phyloP scores from a whole-genome alignment of 108 stramenopile genomes.

The Epithemia pelagica region DNA sequence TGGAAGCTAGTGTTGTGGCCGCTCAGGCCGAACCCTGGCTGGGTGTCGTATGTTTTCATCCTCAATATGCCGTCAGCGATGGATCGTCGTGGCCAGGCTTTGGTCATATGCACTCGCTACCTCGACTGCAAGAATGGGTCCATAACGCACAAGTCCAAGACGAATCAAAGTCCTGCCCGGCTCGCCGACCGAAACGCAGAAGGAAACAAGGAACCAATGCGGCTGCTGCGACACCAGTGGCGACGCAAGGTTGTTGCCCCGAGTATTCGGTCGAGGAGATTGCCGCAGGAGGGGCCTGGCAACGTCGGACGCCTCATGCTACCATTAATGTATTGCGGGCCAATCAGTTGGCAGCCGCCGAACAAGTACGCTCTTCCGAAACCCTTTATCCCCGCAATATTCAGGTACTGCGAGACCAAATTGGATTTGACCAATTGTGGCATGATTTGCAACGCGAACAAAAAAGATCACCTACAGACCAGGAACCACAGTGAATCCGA shows the following conservation, averaged over 20 bases:
- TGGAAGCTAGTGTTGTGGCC: conserved; percentile 65
- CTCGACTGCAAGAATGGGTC: conserved; percentile 64
- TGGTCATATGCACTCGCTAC: conserved; percentile 81
- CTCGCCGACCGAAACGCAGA: too few species aligned
- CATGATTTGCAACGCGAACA: conserved; percentile 53
- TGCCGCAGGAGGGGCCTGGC: conserved; percentile 80
- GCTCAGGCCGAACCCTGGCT: conserved; percentile 50
- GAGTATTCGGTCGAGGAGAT: conserved; percentile 32
- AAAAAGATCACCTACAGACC: not conserved
- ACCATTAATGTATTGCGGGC: conserved; percentile 76
- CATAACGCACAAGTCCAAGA: not conserved
- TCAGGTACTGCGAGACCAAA: conserved; percentile 32
- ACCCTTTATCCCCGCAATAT: conserved; percentile 64
- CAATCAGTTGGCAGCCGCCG: conserved; percentile 71
- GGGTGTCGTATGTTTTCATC: conserved; percentile 83
- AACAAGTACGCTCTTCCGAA: conserved; percentile 43
- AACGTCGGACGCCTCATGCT: conserved; percentile 73
- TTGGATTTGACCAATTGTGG: conserved; percentile 43
- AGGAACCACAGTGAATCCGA: too few species aligned
- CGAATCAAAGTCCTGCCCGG: not conserved
- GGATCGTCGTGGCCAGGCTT: conserved; percentile 76
- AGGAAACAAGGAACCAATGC: conserved; percentile 1
- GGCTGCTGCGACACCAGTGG: too few species aligned
- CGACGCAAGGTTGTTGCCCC: not conserved
- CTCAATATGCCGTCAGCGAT: conserved; percentile 62